A percentile compares a stretch with the other conserved stretches of the same genome.
Conservation (phyloP, 2,329 filamentous ascomycete species). For the Hymenoscyphus linearis region DNA sequence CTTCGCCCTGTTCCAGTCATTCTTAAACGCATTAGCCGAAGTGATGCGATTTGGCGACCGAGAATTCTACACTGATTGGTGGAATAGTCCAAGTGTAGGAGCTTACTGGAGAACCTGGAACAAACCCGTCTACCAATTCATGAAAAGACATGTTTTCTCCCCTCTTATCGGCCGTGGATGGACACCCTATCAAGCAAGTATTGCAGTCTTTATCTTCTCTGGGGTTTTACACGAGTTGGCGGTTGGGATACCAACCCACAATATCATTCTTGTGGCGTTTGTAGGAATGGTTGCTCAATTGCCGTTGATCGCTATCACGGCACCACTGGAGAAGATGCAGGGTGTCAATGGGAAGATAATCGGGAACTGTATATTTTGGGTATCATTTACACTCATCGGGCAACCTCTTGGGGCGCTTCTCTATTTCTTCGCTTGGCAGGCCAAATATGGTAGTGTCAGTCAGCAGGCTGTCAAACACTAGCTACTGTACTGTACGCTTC, state of each 20-base stretch:
- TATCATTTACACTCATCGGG: slow-evolving; percentile 90
- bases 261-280: slow-evolving; percentile 84
- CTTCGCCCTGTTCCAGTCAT: slow-evolving; percentile 92
- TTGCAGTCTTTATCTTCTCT: slow-evolving; percentile 82
- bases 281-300: slow-evolving; percentile 90
- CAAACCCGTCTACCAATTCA: slow-evolving; percentile 94
- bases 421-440: slow-evolving; percentile 98
- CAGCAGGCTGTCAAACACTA: slow-evolving; percentile 13
- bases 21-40: slow-evolving; percentile 86
- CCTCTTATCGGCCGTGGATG: slow-evolving; percentile 83
- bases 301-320: slow-evolving; percentile 77
- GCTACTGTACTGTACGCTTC: too few relatives aligned
- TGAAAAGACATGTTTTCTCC: slow-evolving; percentile 89
- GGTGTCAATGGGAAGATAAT: slow-evolving; percentile 71
- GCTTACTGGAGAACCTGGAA: slow-evolving; percentile 97
- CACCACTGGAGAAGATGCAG: slow-evolving; percentile 72
- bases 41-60: slow-evolving; percentile 86
- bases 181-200: slow-evolving; percentile 63
- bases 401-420: slow-evolving; percentile 88
- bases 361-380: slow-evolving; percentile 94
- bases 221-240: slow-evolving; percentile 87
- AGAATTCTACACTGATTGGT: slow-evolving; percentile 97
- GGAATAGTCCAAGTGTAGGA: slow-evolving; percentile 84
- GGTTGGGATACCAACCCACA: slow-evolving; percentile 92
- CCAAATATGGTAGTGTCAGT: slow-evolving; percentile 86